Percentiles rank a stretch among this genome's conserved stretches.
Conservation (phyloP, 2,329 filamentous ascomycete species). For the Pseudocercospora musae region DNA sequence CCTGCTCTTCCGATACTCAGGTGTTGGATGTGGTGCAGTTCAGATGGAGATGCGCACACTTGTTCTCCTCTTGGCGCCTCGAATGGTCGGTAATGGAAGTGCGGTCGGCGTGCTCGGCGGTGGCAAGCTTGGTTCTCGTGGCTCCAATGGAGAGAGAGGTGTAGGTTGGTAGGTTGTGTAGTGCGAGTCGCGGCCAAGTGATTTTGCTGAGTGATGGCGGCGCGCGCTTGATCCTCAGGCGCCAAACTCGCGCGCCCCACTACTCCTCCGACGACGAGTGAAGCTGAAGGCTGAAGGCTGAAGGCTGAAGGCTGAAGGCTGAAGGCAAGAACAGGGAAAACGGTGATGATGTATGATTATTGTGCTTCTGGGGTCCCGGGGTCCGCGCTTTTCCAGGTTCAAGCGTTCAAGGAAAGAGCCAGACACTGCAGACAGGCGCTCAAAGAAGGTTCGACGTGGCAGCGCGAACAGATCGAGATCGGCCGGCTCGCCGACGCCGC, state of each 20-base stretch:
- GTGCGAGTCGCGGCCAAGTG: not conserved
- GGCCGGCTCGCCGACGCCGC: too few species aligned
- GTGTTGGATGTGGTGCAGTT: not conserved
- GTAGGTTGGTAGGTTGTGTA: not conserved
- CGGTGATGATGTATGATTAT: not conserved
- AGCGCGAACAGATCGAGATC: not conserved
- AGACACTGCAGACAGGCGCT: not conserved
- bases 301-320: too few species aligned
- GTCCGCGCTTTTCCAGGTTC: not conserved
- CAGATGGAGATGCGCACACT: not conserved
- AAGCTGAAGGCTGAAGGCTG: too few species aligned
- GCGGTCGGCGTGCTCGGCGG: not conserved
- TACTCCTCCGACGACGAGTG: too few species aligned
- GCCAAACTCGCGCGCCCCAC: not conserved
- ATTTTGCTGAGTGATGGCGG: constrained; percentile 2
- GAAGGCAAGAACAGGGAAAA: too few species aligned
- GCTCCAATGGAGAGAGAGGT: not conserved
- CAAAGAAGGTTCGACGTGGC: not conserved
- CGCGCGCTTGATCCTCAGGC: not conserved
- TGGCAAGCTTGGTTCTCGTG: not conserved
- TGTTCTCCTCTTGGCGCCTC: not conserved
- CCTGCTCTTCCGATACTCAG: not conserved
- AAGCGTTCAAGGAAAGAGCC: not conserved
- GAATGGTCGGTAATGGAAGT: not conserved
- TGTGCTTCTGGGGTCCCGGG: not conserved